A percentile compares a stretch with the other conserved stretches of the same genome.
phyloP scores from a whole-genome alignment of 1,284 basidiomycete genomes.

The Ceratobasidium sp. region DNA sequence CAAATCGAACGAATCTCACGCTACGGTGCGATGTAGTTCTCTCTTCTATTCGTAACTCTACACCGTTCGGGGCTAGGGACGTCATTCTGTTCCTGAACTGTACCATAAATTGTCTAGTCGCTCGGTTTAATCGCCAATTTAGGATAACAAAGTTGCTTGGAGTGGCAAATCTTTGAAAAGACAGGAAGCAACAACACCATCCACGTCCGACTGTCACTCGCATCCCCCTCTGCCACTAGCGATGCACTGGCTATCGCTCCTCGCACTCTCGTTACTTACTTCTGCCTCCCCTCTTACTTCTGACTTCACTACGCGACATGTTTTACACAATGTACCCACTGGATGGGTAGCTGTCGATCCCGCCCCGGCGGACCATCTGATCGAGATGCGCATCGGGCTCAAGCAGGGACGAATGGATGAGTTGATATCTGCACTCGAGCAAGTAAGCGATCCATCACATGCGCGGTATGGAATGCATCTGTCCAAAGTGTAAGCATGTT shows the following conservation, averaged over 20 bases:
- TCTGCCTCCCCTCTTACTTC: not conserved
- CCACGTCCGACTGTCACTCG: too few relatives aligned
- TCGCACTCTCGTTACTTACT: not conserved
- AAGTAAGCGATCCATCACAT: slow-evolving; percentile 39
- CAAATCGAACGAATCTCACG: too few relatives aligned
- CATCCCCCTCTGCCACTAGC: not conserved
- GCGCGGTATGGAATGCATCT: slow-evolving; percentile 36
- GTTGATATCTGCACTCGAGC: slow-evolving; percentile 15
- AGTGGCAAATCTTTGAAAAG: too few relatives aligned
- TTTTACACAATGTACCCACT: slow-evolving; percentile 20
- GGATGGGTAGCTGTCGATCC: slow-evolving; percentile 17
- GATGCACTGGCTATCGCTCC: not conserved
- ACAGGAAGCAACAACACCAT: too few relatives aligned
- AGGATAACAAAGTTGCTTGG: not conserved
- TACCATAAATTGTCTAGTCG: not conserved
- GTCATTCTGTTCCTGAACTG: not conserved
- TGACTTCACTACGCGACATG: slow-evolving; percentile 18
- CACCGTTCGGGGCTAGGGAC: not conserved
- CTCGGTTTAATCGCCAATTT: not conserved
- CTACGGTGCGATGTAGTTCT: too few relatives aligned
- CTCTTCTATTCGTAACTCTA: too few relatives aligned
- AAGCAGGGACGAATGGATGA: slow-evolving; percentile 31
- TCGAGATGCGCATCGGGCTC: slow-evolving; percentile 35
- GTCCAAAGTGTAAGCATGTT: slow-evolving; percentile 26
- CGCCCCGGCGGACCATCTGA: slow-evolving; percentile 26